phyloP scores from a whole-genome alignment of 2,329 filamentous ascomycete species.

The Exophiala oligosperma region DNA sequence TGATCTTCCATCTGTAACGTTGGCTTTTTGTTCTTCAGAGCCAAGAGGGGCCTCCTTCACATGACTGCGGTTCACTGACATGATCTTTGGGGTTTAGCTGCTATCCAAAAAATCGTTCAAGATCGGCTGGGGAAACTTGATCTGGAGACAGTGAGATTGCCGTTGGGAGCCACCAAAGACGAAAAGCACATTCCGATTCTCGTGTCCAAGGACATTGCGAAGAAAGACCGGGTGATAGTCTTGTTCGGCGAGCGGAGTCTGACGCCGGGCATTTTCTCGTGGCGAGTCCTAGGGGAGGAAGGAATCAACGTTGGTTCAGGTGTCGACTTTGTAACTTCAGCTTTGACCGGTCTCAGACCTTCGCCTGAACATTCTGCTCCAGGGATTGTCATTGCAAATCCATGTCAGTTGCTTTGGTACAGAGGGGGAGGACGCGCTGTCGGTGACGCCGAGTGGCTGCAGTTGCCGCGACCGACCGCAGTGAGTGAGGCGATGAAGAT shows the following conservation, averaged over 20 bases:
- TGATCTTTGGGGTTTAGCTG: conserved; percentile 48
- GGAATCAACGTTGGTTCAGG: conserved; percentile 71
- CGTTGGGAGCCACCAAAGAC: conserved; percentile 46
- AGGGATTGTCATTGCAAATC: conserved; percentile 73
- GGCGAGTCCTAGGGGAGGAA: conserved; percentile 63
- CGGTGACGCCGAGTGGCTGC: conserved; percentile 57
- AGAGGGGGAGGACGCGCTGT: conserved; percentile 62
- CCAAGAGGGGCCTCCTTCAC: too few relatives aligned
- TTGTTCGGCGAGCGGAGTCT: conserved; percentile 71
- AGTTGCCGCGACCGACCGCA: conserved; percentile 62
- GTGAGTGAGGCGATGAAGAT: conserved; percentile 59
- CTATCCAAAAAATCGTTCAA: conserved; percentile 61
- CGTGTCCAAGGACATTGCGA: conserved; percentile 55
- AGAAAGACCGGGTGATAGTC: conserved; percentile 65
- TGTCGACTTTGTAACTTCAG: conserved; percentile 59
- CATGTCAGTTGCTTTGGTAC: conserved; percentile 76
- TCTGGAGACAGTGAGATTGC: conserved; percentile 62
- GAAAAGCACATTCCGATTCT: conserved; percentile 71
- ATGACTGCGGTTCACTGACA: too few relatives aligned
- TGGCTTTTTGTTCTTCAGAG: too few relatives aligned
- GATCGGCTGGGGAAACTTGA: conserved; percentile 62
- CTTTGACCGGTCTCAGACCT: conserved; percentile 45
- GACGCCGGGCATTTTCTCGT: conserved; percentile 73
- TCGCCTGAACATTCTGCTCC: conserved; percentile 34
- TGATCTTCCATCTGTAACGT: too few relatives aligned